Base-by-base conservation (phyloP, 768 basidiomycete species). In the Dioszegia crocea region DNA sequence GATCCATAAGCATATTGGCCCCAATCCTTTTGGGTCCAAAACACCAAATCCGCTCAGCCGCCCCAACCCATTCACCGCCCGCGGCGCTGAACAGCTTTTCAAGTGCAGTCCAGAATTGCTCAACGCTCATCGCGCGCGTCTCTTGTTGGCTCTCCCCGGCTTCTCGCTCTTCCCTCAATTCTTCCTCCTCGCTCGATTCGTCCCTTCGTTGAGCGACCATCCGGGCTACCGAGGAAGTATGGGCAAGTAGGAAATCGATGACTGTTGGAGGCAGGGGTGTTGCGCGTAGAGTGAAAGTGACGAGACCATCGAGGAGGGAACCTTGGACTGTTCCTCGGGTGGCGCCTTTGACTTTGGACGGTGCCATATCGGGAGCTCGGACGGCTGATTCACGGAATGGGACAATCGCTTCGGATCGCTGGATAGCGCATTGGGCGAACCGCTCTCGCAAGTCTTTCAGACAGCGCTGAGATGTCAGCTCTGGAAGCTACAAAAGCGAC, bases 321-420 rank as follows among this genome's bases (percentile, higher is more conserved):
- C 88, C 86, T 46, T 83, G 81, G 30, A 93, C 82, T 0, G 89
- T 91, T 5, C 96, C 96, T 26, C 91, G 83, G 17, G 82, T 79
- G 0, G 84, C 84, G 65, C 83, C 84, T 12, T 72, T 71, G 0
- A 84, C 86, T 76, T 89, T 96, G 0, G 86, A 84, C 2, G 89
- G 85, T 0, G 84, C 83, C 77, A 64, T 70, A 89, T 91, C 91
- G 67, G 81, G 71, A 2, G 82, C 90, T 66, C 84, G 88, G 14
- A 94, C 83, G 0, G 90, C 89, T 0, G 96, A 97, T 77, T 98
- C 96, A 39, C 96, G 84, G 80, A 97, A 99, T 11, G 96, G 96
- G 2, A 99, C 96, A 57, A 98, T 97, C 0, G 93, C 92, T 67
- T 91, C 86, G 1, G 93, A 97, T 1, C 88, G 86, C 66, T 92